phyloP scores from a whole-genome alignment of 140 eudicot species.

The Stevia rebaudiana region DNA sequence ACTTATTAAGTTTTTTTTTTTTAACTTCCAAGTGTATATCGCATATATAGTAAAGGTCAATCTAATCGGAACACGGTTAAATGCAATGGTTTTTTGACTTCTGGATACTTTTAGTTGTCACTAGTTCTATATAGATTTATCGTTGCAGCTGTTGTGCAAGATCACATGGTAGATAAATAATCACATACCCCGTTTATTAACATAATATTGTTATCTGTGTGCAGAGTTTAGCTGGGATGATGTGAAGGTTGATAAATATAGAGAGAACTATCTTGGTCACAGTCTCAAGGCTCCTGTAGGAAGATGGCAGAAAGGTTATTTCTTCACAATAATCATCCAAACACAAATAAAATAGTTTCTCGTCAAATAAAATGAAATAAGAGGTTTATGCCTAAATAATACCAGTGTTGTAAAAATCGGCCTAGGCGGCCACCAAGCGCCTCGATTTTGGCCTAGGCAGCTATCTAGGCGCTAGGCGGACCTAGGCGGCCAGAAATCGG shows the following conservation, averaged over 20 bases:
- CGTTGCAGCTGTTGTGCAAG: background rate
- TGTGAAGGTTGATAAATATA: conserved; percentile 89
- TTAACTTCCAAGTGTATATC: background rate
- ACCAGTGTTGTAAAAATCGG: too few relatives aligned
- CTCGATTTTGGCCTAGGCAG: too few relatives aligned
- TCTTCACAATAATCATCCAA: background rate
- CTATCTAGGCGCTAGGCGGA: too few relatives aligned
- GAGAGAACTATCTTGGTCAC: conserved; percentile 96
- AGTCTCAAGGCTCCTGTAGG: conserved; percentile 99
- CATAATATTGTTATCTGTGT: conserved; percentile 16
- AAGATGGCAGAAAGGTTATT: conserved; percentile 97
- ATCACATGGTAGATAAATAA: background rate
- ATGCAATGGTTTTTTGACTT: background rate
- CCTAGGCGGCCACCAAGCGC: too few relatives aligned
- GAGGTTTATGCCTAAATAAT: background rate
- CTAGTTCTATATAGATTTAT: background rate
- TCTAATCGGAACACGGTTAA: background rate
- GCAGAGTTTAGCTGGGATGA: conserved; percentile 98
- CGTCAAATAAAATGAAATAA: background rate
- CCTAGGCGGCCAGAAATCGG: too few relatives aligned
- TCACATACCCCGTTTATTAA: background rate
- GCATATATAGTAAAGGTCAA: background rate
- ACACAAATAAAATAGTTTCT: background rate
- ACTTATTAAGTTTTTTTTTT: background rate
- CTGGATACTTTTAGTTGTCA: background rate